A percentile compares a stretch with the other conserved stretches of the same genome.
These are phyloP conservation scores for Adansonia digitata DNA, from an alignment of 345 rosid species.

Conservation along the genomic window DNA sequence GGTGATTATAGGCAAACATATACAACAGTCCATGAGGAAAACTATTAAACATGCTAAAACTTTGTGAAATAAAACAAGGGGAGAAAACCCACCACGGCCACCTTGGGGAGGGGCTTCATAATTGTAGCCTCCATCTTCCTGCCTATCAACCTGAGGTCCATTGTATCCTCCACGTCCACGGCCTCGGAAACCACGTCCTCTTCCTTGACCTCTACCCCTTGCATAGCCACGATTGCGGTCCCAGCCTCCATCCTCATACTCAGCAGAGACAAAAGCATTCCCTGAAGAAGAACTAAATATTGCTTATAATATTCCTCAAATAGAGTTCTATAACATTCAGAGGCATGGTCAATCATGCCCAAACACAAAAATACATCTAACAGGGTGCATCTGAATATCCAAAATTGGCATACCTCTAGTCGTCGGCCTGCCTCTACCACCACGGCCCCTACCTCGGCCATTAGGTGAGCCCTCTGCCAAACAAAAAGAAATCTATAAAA, in stretches of 20 bases:
- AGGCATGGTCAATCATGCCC: background rate
- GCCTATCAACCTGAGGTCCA: constrained; percentile 59
- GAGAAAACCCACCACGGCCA: constrained; percentile 22
- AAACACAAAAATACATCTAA: background rate
- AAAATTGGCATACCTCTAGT: constrained; percentile 32
- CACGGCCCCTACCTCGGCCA: constrained; percentile 62
- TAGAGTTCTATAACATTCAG: background rate
- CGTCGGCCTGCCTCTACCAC: constrained; percentile 60
- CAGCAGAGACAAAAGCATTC: constrained; percentile 57
- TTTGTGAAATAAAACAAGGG: background rate
- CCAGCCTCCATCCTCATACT: constrained; percentile 74
- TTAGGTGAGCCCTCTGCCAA: constrained; percentile 66
- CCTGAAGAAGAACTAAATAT: constrained; percentile 35
- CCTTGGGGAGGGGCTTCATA: constrained; percentile 49
- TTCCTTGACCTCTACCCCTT: constrained; percentile 88
- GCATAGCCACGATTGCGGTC: constrained; percentile 61
- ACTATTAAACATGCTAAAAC: background rate
- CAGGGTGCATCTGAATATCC: background rate
- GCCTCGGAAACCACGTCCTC: constrained; percentile 70
- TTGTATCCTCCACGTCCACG: constrained; percentile 83
- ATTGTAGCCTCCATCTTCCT: constrained; percentile 64
- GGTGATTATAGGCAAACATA: background rate
- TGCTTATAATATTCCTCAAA: background rate
- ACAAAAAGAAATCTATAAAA: background rate
- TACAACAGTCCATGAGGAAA: background rate